A percentile compares a stretch with the other conserved stretches of the same genome.
phyloP scores from a whole-genome alignment of 2,329 filamentous ascomycete genomes.

The Nothomitra cinnamomea region DNA sequence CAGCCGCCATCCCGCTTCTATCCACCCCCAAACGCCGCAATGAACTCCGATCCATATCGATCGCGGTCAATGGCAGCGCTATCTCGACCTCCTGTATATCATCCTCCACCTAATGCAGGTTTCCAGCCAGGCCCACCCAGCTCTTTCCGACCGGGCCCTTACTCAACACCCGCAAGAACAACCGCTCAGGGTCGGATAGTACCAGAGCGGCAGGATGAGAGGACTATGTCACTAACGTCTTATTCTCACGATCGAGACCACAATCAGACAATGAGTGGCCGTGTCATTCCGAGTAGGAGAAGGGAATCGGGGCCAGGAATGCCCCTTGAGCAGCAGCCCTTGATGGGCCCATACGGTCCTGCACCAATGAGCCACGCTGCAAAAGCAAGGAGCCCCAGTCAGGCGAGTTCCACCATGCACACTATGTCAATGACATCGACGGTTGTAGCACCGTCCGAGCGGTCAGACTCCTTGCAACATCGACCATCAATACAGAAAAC shows the following conservation, averaged over 20 bases:
- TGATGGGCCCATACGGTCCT: slow-evolving; percentile 26
- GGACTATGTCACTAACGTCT: slow-evolving; percentile 90
- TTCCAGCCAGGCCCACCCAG: slow-evolving; percentile 54
- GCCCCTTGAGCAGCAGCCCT: slow-evolving; percentile 6
- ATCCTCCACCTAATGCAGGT: slow-evolving; percentile 37
- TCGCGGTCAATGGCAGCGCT: slow-evolving; percentile 81
- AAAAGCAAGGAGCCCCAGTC: slow-evolving; percentile 17
- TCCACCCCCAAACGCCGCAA: slow-evolving; percentile 45
- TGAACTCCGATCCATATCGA: slow-evolving; percentile 73
- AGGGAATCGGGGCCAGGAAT: slow-evolving; percentile 30
- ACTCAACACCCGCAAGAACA: slow-evolving; percentile 42
- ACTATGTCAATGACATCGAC: slow-evolving; percentile 92
- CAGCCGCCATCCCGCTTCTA: slow-evolving; percentile 40
- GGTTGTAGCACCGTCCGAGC: slow-evolving; percentile 47
- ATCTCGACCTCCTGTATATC: slow-evolving; percentile 56
- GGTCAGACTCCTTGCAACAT: slow-evolving; percentile 40
- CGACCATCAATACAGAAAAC: slow-evolving; percentile 36
- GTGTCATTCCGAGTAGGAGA: slow-evolving; percentile 67
- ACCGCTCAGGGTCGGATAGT: slow-evolving; percentile 86
- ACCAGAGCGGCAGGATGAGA: slow-evolving; percentile 79
- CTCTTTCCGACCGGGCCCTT: slow-evolving; percentile 63
- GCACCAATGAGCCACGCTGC: slow-evolving; percentile 29
- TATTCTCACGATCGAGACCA: slow-evolving; percentile 63
- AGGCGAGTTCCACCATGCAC: slow-evolving; percentile 25
- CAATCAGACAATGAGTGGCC: slow-evolving; percentile 77